phyloP scores from a whole-genome alignment of 2,329 filamentous ascomycete species.

The Sporothrix sp. region DNA sequence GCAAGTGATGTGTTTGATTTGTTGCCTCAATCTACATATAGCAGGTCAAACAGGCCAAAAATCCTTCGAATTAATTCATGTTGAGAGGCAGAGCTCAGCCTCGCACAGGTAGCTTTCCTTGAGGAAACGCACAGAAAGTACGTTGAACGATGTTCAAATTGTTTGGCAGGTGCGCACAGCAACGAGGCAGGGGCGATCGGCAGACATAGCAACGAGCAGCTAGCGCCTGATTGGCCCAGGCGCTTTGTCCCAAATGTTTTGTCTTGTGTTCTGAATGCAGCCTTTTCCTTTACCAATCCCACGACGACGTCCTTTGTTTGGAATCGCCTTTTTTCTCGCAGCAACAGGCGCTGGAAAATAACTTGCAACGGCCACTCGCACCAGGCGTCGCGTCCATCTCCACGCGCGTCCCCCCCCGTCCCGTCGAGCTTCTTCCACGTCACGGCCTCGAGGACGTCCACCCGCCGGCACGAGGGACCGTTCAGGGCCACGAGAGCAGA shows the following conservation, averaged over 20 bases:
- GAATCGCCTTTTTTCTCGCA: background rate
- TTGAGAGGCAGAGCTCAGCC: too few species aligned
- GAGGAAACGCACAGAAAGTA: too few species aligned
- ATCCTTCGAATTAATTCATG: too few species aligned
- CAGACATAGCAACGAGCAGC: constrained; percentile 4
- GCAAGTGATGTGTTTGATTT: too few species aligned
- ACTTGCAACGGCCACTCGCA: too few species aligned
- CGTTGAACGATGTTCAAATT: too few species aligned
- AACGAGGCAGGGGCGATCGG: background rate
- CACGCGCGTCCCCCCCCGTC: background rate
- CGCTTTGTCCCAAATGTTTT: background rate
- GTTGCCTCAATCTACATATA: too few species aligned
- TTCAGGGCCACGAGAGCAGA: too few species aligned
- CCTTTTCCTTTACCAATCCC: background rate
- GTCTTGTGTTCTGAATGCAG: background rate
- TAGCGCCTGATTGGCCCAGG: background rate
- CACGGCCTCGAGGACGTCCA: background rate
- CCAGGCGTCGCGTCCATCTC: background rate
- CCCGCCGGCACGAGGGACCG: background rate
- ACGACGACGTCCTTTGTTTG: background rate
- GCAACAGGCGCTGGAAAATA: too few species aligned
- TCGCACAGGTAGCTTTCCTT: too few species aligned
- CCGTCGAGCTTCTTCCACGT: background rate
- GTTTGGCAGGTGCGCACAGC: background rate
- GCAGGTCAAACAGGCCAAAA: too few species aligned